Evolutionary conservation across 1,284 basidiomycete species (phyloP).

Genomic region (Ustilago loliicola): DNA sequence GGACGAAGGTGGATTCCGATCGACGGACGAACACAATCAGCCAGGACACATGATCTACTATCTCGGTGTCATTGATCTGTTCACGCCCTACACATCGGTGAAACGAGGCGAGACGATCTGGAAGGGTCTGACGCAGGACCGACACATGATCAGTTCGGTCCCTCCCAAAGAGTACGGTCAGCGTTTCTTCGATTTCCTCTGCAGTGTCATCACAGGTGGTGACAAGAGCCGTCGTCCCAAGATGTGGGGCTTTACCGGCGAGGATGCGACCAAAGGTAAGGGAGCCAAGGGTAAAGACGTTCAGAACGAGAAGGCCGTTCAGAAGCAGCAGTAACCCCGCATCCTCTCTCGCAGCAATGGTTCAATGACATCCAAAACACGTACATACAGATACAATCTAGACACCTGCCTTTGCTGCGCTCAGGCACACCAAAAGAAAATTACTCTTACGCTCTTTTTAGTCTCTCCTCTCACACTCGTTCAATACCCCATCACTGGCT

Average conservation of each 20-base stretch:
- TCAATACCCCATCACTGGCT: background rate
- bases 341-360: constrained; percentile 2
- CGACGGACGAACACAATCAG: constrained; percentile 86
- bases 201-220: constrained; percentile 51
- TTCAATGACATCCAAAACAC: no score
- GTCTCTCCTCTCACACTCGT: constrained; percentile 1
- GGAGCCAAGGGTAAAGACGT: constrained; percentile 5
- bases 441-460: constrained; percentile 1
- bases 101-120: constrained; percentile 92
- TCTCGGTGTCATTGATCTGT: constrained; percentile 71
- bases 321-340: constrained; percentile 26
- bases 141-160: constrained; percentile 64
- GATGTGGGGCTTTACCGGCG: constrained; percentile 49
- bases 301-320: constrained; percentile 1
- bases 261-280: constrained; percentile 22
- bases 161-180: constrained; percentile 65
- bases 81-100: constrained; percentile 82
- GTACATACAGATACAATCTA: no score
- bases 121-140: constrained; percentile 80
- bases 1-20: constrained; percentile 92
- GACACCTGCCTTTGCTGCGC: background rate
- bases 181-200: constrained; percentile 64
- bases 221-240: constrained; percentile 55
- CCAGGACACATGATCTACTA: constrained; percentile 88
- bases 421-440: background rate